Evolutionary conservation across 352 stramenopile genomes (phyloP).

Genomic region (Phytopythium sindhum): DNA sequence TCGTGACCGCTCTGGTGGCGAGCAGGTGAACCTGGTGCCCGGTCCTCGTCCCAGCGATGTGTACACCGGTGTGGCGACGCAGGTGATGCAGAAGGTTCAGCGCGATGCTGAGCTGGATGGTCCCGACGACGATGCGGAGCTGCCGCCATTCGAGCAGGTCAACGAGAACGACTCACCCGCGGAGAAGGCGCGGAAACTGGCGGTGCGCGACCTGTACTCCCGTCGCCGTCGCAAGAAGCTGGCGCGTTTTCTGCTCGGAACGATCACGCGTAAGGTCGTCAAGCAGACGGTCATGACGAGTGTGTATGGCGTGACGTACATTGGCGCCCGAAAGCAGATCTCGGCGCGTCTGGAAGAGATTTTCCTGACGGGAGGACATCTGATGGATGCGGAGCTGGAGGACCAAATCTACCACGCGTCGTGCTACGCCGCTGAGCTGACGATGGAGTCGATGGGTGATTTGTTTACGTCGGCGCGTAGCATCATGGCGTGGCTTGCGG

Average conservation of each 20-base stretch:
- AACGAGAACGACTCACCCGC: not conserved
- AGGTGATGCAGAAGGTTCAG: conserved; percentile 82
- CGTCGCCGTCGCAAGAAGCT: conserved; percentile 61
- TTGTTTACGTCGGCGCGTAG: conserved; percentile 93
- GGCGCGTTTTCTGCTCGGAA: conserved; percentile 67
- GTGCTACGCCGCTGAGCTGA: conserved; percentile 93
- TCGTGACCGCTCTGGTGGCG: conserved; percentile 91
- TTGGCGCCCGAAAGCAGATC: conserved; percentile 98
- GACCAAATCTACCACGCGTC: conserved; percentile 84
- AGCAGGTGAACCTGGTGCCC: conserved; percentile 97
- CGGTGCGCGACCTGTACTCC: conserved; percentile 18
- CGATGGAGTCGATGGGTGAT: conserved; percentile 96
- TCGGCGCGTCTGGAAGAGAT: conserved; percentile 94
- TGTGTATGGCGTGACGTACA: conserved; percentile 99
- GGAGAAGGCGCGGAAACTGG: conserved; percentile 18
- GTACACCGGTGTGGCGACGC: conserved; percentile 92
- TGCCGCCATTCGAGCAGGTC: conserved; percentile 11
- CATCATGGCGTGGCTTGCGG: conserved; percentile 93
- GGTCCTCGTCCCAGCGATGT: conserved; percentile 95
- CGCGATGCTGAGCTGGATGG: conserved; percentile 52
- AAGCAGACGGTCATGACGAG: conserved; percentile 99
- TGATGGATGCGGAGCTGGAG: conserved; percentile 78
- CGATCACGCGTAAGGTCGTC: conserved; percentile 94
- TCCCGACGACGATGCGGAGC: conserved; percentile 32
- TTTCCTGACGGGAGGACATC: conserved; percentile 72